Conservation (phyloP, 371 early-diverging fungal genomes). For the Blakeslea trispora region DNA sequence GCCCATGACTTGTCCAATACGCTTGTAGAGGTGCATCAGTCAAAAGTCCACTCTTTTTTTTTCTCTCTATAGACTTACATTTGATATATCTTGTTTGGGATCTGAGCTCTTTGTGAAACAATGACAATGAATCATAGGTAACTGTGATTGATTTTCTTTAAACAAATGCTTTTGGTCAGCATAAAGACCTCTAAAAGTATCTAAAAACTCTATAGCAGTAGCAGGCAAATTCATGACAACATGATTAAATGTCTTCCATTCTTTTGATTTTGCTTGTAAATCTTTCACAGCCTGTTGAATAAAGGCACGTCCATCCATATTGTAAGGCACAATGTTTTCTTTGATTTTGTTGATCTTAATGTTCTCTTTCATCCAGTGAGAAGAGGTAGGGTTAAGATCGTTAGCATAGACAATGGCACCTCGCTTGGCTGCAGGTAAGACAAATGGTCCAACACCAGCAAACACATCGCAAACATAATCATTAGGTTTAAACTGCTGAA, state of each 20-base stretch:
- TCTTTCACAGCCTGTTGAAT: constrained; percentile 69
- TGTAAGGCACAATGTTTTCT: constrained; percentile 64
- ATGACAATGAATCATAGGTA: constrained; percentile 92
- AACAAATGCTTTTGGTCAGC: constrained; percentile 66
- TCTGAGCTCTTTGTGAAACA: constrained; percentile 89
- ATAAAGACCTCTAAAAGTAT: constrained; percentile 46
- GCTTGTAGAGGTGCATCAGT: constrained; percentile 16
- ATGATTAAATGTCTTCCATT: constrained; percentile 73
- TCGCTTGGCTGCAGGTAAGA: constrained; percentile 92
- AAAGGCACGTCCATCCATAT: constrained; percentile 93
- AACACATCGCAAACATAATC: constrained; percentile 94
- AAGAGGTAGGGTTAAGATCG: constrained; percentile 96
- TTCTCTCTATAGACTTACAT: constrained; percentile 1
- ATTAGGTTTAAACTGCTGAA: constrained; percentile 70
- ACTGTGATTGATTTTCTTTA: constrained; percentile 27
- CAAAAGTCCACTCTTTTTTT: no score
- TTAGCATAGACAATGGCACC: constrained; percentile 93
- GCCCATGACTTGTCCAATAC: constrained; percentile 60
- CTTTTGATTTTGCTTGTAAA: constrained; percentile 44
- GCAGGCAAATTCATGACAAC: constrained; percentile 98
- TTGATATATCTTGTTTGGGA: constrained; percentile 61
- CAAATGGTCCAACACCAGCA: constrained; percentile 99
- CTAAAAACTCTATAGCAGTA: constrained; percentile 93
- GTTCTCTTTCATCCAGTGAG: constrained; percentile 80
- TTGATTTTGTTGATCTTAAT: constrained; percentile 81